Conservation (phyloP, 2,329 filamentous ascomycete genomes). For the Epichloe scottii region DNA sequence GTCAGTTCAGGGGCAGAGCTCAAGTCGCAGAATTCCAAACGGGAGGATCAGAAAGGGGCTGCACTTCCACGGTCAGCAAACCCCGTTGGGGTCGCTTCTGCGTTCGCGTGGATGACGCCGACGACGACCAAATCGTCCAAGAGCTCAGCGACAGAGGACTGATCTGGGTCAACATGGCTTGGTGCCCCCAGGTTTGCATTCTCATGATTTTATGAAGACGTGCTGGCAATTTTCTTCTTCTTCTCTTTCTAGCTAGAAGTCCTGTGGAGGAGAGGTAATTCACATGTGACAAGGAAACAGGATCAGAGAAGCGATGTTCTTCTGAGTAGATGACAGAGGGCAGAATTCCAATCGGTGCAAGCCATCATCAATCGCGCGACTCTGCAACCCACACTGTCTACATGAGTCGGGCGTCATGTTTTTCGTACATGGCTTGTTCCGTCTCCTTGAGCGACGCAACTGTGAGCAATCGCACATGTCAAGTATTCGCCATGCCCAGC, state of each 20-base stretch:
- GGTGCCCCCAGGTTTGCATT: not conserved
- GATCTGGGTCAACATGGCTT: not conserved
- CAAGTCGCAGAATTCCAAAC: slow-evolving; percentile 24
- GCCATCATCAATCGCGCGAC: not conserved
- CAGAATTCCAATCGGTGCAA: not conserved
- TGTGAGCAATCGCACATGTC: too few relatives aligned
- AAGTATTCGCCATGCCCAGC: too few relatives aligned
- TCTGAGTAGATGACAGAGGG: not conserved
- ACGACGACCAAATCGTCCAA: slow-evolving; percentile 23
- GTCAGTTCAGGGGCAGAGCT: slow-evolving; percentile 29
- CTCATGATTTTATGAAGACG: not conserved
- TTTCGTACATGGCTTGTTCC: too few relatives aligned
- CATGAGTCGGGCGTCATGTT: too few relatives aligned
- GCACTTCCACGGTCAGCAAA: slow-evolving; percentile 52
- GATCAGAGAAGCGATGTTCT: not conserved
- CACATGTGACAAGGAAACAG: slow-evolving; percentile 4
- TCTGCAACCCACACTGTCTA: too few relatives aligned
- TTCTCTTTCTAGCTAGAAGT: not conserved
- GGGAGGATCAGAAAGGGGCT: slow-evolving; percentile 25
- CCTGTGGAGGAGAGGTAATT: slow-evolving; percentile 10
- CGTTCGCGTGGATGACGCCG: slow-evolving; percentile 82
- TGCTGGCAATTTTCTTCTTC: not conserved
- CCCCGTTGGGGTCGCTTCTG: slow-evolving; percentile 81
- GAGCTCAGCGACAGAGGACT: slow-evolving; percentile 20
- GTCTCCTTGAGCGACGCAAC: too few relatives aligned